Evolutionary conservation across 2,329 filamentous ascomycete species (phyloP).

Genomic region (Fusarium sacchari): DNA sequence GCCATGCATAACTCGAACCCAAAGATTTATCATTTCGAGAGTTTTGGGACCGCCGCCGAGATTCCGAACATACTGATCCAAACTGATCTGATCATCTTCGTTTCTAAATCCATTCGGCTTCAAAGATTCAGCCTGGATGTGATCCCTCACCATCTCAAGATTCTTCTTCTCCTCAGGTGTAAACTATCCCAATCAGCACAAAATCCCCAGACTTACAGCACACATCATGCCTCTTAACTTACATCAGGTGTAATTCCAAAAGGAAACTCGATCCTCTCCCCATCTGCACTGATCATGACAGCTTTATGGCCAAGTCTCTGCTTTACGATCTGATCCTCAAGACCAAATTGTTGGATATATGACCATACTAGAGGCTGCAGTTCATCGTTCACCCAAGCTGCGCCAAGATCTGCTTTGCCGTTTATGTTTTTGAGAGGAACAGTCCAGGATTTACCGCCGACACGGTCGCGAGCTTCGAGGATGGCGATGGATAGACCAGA

Average conservation of each 20-base stretch:
- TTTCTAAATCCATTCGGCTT: constrained; percentile 27
- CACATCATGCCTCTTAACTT: background rate
- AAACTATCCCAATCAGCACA: constrained; percentile 38
- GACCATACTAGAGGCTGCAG: constrained; percentile 59
- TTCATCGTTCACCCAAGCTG: constrained; percentile 69
- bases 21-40: constrained; percentile 49
- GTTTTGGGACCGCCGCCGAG: constrained; percentile 47
- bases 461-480: constrained; percentile 60
- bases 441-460: constrained; percentile 63
- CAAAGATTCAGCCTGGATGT: constrained; percentile 49
- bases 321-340: constrained; percentile 50
- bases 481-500: constrained; percentile 54
- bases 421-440: constrained; percentile 44
- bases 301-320: constrained; percentile 60
- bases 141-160: constrained; percentile 48
- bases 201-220: background rate
- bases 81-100: constrained; percentile 47
- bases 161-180: constrained; percentile 46
- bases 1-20: constrained; percentile 52
- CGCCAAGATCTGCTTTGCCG: constrained; percentile 62
- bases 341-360: constrained; percentile 52
- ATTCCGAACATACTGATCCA: constrained; percentile 50
- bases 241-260: constrained; percentile 40
- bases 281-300: constrained; percentile 54
- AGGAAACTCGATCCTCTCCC: constrained; percentile 34